Evolutionary conservation across 345 rosid genomes (phyloP).

Genomic region (Aquilaria yunnanensis): DNA sequence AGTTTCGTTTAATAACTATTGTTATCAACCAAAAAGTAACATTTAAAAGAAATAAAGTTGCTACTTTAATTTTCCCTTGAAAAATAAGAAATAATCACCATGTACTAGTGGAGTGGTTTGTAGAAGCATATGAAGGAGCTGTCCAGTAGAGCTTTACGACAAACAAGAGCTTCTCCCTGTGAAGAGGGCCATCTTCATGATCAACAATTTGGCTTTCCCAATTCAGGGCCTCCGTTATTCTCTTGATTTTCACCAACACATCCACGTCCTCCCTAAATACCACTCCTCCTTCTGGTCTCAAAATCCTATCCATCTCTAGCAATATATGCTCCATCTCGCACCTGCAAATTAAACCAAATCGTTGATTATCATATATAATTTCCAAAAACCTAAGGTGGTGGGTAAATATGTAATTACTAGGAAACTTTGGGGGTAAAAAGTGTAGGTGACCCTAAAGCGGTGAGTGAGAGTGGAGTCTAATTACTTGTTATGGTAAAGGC

Average conservation of each 20-base stretch:
- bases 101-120: too few species aligned
- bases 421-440: too few species aligned
- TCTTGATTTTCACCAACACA: slow-evolving; percentile 45
- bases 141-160: slow-evolving; percentile 55
- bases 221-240: slow-evolving; percentile 35
- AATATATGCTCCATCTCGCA: slow-evolving; percentile 48
- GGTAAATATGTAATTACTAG: too few species aligned
- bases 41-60: too few species aligned
- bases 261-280: slow-evolving; percentile 61
- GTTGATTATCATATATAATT: too few species aligned
- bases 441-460: too few species aligned
- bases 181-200: slow-evolving; percentile 61
- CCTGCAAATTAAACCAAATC: slow-evolving; percentile 13
- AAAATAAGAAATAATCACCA: too few species aligned
- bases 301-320: slow-evolving; percentile 60
- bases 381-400: too few species aligned
- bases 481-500: slow-evolving; percentile 47
- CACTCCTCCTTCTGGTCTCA: slow-evolving; percentile 62
- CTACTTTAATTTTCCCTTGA: too few species aligned
- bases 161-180: slow-evolving; percentile 55
- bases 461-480: not conserved
- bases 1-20: too few species aligned
- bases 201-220: slow-evolving; percentile 51
- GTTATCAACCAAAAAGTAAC: too few species aligned
- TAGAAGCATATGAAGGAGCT: slow-evolving; percentile 19